phyloP scores from a whole-genome alignment of 805 yeast species.

The Diddensiella santjacobensis region DNA sequence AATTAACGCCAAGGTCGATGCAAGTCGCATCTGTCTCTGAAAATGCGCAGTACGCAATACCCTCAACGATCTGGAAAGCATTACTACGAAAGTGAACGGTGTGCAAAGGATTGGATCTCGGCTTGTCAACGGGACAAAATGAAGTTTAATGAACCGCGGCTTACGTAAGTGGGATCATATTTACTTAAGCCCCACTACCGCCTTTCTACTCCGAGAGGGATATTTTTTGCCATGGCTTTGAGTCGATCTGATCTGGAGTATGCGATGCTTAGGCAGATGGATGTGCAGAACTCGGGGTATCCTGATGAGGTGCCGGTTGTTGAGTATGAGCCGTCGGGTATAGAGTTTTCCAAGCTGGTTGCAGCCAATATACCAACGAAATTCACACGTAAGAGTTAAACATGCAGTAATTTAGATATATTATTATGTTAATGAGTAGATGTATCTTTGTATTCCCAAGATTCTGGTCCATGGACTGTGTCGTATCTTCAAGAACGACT shows the following conservation, averaged over 20 bases:
- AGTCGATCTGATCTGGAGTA: constrained; percentile 8
- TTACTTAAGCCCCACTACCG: too few species aligned
- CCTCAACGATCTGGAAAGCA: not conserved
- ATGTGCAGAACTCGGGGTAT: constrained; percentile 20
- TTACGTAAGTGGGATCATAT: too few species aligned
- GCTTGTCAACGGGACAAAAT: not conserved
- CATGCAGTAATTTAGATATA: not conserved
- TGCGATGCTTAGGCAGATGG: constrained; percentile 22
- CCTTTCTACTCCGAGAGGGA: too few species aligned
- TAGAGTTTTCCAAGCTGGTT: constrained; percentile 13
- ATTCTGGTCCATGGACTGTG: not conserved
- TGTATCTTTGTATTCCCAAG: not conserved
- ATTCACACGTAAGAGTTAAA: constrained; percentile 9
- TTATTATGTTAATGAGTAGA: not conserved
- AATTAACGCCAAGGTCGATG: constrained; percentile 66
- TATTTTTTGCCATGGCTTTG: too few species aligned
- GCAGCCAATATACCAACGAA: constrained; percentile 18
- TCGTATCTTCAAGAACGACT: not conserved
- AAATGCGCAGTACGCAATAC: not conserved
- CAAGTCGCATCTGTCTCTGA: not conserved
- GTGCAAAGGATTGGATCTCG: too few species aligned
- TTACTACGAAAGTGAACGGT: too few species aligned
- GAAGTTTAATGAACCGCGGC: not conserved
- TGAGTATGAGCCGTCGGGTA: constrained; percentile 1
- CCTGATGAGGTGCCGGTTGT: constrained; percentile 17